These are phyloP conservation scores for Colletotrichum tamarilloi DNA, from an alignment of 2,329 filamentous ascomycete species.

Conservation along the genomic window DNA sequence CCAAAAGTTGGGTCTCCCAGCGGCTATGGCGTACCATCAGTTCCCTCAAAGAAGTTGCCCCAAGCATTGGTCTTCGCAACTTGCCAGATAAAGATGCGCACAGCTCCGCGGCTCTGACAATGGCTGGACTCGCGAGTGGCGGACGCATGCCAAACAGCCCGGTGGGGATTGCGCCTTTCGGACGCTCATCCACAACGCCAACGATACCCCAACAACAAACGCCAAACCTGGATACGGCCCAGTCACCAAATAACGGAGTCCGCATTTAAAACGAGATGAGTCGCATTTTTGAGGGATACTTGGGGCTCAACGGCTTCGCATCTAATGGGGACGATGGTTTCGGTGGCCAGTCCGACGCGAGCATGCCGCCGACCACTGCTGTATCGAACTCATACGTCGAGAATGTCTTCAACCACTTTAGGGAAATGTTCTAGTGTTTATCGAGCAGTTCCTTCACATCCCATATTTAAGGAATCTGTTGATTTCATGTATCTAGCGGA, in stretches of 20 bases:
- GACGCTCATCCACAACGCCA: constrained; percentile 41
- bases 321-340: constrained; percentile 41
- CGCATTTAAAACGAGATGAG: constrained; percentile 66
- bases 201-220: constrained; percentile 26
- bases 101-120: constrained; percentile 63
- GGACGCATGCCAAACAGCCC: constrained; percentile 44
- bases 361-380: constrained; percentile 33
- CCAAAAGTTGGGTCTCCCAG: constrained; percentile 77
- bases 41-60: constrained; percentile 77
- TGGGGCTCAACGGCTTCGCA: constrained; percentile 49
- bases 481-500: not conserved
- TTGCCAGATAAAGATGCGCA: constrained; percentile 60
- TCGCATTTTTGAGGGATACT: constrained; percentile 54
- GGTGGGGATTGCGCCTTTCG: constrained; percentile 40
- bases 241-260: constrained; percentile 53
- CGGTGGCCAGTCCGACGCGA: constrained; percentile 39
- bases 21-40: constrained; percentile 79
- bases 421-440: constrained; percentile 48
- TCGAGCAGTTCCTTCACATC: not conserved
- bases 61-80: constrained; percentile 71
- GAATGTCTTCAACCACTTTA: constrained; percentile 50
- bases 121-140: constrained; percentile 62
- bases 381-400: constrained; percentile 38
- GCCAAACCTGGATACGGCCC: constrained; percentile 15
- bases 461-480: no score